These are phyloP conservation scores for Mycena rosella DNA, from an alignment of 768 basidiomycete species.

Conservation along the genomic window DNA sequence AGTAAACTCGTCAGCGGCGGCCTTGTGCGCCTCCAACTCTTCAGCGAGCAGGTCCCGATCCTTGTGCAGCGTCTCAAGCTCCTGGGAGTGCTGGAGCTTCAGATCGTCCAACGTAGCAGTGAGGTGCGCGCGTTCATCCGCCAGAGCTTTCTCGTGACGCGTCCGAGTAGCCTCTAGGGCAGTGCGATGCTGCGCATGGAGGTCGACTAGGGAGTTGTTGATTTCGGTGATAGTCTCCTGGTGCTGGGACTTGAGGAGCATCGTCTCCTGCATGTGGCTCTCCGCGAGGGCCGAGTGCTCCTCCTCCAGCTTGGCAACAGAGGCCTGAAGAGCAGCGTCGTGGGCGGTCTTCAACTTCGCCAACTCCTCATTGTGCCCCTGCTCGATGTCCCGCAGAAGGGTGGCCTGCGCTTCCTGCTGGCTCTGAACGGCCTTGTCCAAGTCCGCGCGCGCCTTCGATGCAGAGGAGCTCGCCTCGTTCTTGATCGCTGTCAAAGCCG, in stretches of 20 bases:
- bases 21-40: slow-evolving; percentile 74
- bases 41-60: slow-evolving; percentile 64
- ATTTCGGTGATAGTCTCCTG: slow-evolving; percentile 58
- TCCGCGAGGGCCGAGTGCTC: slow-evolving; percentile 53
- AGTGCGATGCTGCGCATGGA: slow-evolving; percentile 52
- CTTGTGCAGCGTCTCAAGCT: slow-evolving; percentile 59
- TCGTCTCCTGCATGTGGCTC: slow-evolving; percentile 58
- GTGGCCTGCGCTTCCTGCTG: slow-evolving; percentile 69
- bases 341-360: slow-evolving; percentile 63
- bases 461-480: slow-evolving; percentile 55
- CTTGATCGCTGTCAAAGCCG: slow-evolving; percentile 58
- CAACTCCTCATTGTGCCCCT: slow-evolving; percentile 69
- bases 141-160: slow-evolving; percentile 54
- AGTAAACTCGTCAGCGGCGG: slow-evolving; percentile 63
- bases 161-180: slow-evolving; percentile 52
- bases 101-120: slow-evolving; percentile 62
- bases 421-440: slow-evolving; percentile 60
- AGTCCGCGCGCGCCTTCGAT: slow-evolving; percentile 56
- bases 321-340: slow-evolving; percentile 50
- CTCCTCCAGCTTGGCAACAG: slow-evolving; percentile 48
- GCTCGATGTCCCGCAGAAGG: slow-evolving; percentile 67
- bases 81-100: slow-evolving; percentile 60
- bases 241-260: slow-evolving; percentile 60
- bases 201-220: slow-evolving; percentile 53
- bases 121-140: slow-evolving; percentile 63